Conservation (phyloP, 306 rosid genomes). For the Cicer cuneatum region DNA sequence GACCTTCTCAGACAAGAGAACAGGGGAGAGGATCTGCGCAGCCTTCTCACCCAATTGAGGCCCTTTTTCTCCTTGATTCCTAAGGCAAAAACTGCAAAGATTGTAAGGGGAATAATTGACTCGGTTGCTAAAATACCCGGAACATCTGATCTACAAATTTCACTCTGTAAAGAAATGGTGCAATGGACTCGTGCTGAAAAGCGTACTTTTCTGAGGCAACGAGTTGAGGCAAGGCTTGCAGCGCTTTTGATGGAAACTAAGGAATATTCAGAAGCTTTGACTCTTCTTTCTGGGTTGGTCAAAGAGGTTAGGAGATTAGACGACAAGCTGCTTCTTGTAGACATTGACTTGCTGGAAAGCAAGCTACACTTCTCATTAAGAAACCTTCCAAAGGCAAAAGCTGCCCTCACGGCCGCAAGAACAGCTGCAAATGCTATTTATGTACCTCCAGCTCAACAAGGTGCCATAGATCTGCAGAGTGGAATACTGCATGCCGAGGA, state of each 20-base stretch:
- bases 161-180: conserved; percentile 94
- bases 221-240: conserved; percentile 96
- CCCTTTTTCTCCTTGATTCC: conserved; percentile 93
- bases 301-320: conserved; percentile 96
- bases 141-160: conserved; percentile 83
- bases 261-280: conserved; percentile 88
- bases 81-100: conserved; percentile 93
- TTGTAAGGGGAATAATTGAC: conserved; percentile 86
- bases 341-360: conserved; percentile 93
- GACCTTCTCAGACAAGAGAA: conserved; percentile 82
- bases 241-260: conserved; percentile 90
- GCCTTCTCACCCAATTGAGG: conserved; percentile 89
- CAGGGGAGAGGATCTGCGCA: conserved; percentile 89
- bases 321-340: conserved; percentile 96
- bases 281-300: conserved; percentile 77
- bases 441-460: conserved; percentile 98
- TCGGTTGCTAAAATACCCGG: conserved; percentile 87
- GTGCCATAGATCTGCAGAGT: conserved; percentile 90
- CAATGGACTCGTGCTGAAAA: conserved; percentile 92
- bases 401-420: conserved; percentile 94
- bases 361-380: conserved; percentile 88
- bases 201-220: conserved; percentile 88
- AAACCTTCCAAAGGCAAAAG: conserved; percentile 97
- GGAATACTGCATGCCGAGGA: conserved; percentile 98
- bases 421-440: conserved; percentile 97